Evolutionary conservation across 352 stramenopile species (phyloP).

Genomic region (Pythium utonaiense): DNA sequence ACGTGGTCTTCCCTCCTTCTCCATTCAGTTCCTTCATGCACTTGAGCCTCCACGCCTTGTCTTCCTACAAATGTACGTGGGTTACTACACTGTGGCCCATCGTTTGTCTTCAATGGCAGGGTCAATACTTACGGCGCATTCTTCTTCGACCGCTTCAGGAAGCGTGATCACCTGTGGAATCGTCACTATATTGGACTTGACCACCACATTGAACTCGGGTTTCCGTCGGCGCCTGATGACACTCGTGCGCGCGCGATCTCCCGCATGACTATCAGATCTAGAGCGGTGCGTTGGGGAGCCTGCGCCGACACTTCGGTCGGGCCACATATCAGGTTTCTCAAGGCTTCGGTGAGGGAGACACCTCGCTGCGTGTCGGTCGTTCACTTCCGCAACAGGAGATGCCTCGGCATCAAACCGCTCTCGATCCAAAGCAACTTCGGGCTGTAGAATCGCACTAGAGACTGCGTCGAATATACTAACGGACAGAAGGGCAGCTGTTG

Average conservation of each 20-base stretch:
- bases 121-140: conserved; percentile 2
- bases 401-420: conserved; percentile 27
- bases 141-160: conserved; percentile 9
- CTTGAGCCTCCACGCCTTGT: conserved; percentile 12
- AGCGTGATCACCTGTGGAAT: conserved; percentile 19
- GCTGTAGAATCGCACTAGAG: conserved; percentile 24
- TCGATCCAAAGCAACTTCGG: conserved; percentile 19
- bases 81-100: too few species aligned
- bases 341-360: conserved; percentile 36
- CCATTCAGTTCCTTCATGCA: conserved; percentile 20
- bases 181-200: conserved; percentile 5
- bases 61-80: conserved; percentile 5
- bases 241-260: conserved; percentile 13
- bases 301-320: background rate
- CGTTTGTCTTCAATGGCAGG: too few species aligned
- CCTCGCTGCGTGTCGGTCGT: conserved; percentile 47
- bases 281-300: conserved; percentile 2
- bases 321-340: conserved; percentile 20
- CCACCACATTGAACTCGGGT: conserved; percentile 4
- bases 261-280: conserved; percentile 1
- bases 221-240: conserved; percentile 7
- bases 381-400: conserved; percentile 22
- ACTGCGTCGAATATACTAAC: conserved; percentile 42
- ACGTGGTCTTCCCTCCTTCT: background rate
- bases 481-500: conserved; percentile 25